phyloP scores from a whole-genome alignment of 306 rosid genomes.

The Prunus mongolica region DNA sequence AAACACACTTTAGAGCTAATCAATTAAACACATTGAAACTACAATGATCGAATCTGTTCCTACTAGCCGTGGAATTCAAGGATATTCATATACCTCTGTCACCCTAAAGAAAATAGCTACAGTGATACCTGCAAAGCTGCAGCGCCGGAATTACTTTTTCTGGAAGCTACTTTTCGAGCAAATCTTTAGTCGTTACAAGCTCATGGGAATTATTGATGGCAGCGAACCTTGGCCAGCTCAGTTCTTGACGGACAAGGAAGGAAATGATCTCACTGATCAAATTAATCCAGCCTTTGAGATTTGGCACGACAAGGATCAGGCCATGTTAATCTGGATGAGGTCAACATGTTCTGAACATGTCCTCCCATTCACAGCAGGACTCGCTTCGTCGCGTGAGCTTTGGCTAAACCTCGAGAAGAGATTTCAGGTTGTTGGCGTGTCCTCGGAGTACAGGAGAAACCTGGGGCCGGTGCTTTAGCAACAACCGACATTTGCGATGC shows the following conservation, averaged over 20 bases:
- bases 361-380: neutral
- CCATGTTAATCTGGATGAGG: neutral
- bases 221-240: neutral
- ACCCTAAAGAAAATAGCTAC: too few species aligned
- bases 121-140: too few species aligned
- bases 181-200: neutral
- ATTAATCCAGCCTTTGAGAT: neutral
- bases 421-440: neutral
- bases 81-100: too few species aligned
- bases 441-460: neutral
- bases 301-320: neutral
- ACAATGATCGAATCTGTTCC: too few species aligned
- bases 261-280: neutral
- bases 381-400: neutral
- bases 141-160: neutral
- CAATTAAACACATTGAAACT: too few species aligned
- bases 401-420: neutral
- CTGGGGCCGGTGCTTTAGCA: slow-evolving; percentile 6
- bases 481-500: slow-evolving; percentile 39
- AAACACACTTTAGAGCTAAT: too few species aligned
- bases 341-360: neutral
- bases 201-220: neutral
- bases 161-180: neutral
- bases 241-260: neutral
- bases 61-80: too few species aligned